Conservation (phyloP, 2,329 filamentous ascomycete species). For the Pestalotiopsis sp. region DNA sequence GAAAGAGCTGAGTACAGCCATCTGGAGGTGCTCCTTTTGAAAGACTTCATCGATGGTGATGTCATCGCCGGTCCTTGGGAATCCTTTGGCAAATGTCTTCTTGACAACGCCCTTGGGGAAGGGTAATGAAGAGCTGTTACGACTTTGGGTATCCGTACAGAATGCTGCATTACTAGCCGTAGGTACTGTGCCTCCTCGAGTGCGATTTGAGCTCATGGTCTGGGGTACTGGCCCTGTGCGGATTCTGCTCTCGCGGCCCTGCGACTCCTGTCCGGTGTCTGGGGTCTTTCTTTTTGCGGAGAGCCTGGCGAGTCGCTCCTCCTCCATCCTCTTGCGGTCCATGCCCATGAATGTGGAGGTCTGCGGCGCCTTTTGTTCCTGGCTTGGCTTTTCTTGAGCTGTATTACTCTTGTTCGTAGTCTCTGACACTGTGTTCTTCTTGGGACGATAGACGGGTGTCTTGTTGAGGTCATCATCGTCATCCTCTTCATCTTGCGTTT, state of each 20-base stretch:
- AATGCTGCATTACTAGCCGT: background rate
- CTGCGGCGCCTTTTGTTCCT: background rate
- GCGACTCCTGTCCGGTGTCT: slow-evolving; percentile 20
- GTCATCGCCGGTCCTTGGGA: slow-evolving; percentile 65
- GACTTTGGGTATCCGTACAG: background rate
- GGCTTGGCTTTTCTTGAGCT: background rate
- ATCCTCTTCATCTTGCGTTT: slow-evolving; percentile 14
- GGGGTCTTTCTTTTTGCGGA: slow-evolving; percentile 60
- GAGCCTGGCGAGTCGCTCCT: slow-evolving; percentile 72
- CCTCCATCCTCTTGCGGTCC: slow-evolving; percentile 83
- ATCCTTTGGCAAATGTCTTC: slow-evolving; percentile 76
- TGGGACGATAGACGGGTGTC: slow-evolving; percentile 6
- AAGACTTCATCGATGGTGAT: slow-evolving; percentile 89
- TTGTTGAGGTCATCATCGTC: slow-evolving; percentile 23
- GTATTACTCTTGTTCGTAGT: background rate
- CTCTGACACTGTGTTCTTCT: slow-evolving; percentile 2
- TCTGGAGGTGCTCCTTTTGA: slow-evolving; percentile 69
- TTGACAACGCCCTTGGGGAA: slow-evolving; percentile 70
- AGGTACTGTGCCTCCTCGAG: background rate
- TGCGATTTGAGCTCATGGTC: background rate
- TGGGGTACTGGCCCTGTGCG: slow-evolving; percentile 16
- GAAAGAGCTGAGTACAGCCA: slow-evolving; percentile 84
- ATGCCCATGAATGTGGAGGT: slow-evolving; percentile 49
- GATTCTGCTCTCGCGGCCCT: slow-evolving; percentile 19
- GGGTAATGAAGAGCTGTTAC: slow-evolving; percentile 30